These are phyloP conservation scores for Saccharomycopsis olivae DNA, from an alignment of 805 yeast genomes.

Conservation along the genomic window DNA sequence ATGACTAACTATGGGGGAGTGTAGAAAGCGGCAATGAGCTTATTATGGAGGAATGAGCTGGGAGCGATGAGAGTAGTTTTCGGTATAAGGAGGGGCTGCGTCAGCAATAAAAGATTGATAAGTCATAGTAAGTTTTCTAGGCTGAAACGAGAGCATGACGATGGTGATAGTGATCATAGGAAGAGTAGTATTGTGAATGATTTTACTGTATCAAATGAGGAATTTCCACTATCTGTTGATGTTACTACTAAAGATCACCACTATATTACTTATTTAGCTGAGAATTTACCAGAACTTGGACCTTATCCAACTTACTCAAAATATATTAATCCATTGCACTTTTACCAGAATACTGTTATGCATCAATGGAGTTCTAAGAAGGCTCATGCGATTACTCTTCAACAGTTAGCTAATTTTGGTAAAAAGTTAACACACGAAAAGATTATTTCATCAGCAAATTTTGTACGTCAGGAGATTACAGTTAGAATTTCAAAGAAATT, in stretches of 20 bases:
- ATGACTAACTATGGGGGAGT: no score
- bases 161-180: no score
- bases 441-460: conserved; percentile 74
- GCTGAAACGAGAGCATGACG: no score
- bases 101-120: no score
- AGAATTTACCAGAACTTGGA: conserved; percentile 20
- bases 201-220: no score
- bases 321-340: conserved; percentile 59
- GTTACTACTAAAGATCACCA: conserved; percentile 16
- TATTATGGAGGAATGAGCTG: no score
- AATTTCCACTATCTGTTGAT: conserved; percentile 17
- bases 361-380: conserved; percentile 47
- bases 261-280: conserved; percentile 15
- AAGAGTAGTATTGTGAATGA: no score
- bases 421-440: conserved; percentile 66
- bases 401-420: conserved; percentile 86
- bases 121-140: no score
- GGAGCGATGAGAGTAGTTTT: no score
- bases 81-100: no score
- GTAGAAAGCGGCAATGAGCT: no score
- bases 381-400: conserved; percentile 87
- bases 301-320: conserved; percentile 34
- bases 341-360: conserved; percentile 70
- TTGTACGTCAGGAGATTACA: conserved; percentile 78
- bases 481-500: conserved; percentile 74